phyloP scores from a whole-genome alignment of 2,329 filamentous ascomycete genomes.

The Coleophoma eucalyptorum region DNA sequence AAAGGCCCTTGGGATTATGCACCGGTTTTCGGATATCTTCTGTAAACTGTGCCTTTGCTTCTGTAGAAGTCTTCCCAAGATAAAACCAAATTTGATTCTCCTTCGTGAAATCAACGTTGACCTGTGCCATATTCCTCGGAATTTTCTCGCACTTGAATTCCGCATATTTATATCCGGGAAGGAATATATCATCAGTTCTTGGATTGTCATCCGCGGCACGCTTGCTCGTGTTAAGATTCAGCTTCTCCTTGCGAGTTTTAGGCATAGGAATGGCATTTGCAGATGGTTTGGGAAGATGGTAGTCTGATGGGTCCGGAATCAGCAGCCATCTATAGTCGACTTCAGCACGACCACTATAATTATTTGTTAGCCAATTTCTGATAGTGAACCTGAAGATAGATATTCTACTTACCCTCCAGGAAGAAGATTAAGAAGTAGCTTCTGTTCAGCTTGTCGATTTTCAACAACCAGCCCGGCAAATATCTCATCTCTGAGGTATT shows the following conservation, averaged over 20 bases:
- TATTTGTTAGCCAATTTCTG: too few species aligned
- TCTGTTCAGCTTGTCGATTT: slow-evolving; percentile 73
- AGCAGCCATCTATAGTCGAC: slow-evolving; percentile 83
- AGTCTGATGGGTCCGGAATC: slow-evolving; percentile 67
- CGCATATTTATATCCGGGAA: slow-evolving; percentile 67
- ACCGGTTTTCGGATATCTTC: slow-evolving; percentile 60
- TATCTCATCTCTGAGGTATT: slow-evolving; percentile 79
- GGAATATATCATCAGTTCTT: slow-evolving; percentile 62
- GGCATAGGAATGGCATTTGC: slow-evolving; percentile 69
- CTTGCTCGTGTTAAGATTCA: slow-evolving; percentile 63
- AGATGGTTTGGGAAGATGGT: slow-evolving; percentile 70
- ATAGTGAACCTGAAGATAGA: slow-evolving; percentile 5
- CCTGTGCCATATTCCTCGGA: slow-evolving; percentile 54
- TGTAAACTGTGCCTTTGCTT: slow-evolving; percentile 87
- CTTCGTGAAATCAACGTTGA: slow-evolving; percentile 68
- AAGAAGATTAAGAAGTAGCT: slow-evolving; percentile 74
- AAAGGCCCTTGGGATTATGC: slow-evolving; percentile 68
- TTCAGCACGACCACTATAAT: slow-evolving; percentile 63
- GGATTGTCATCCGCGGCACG: slow-evolving; percentile 58
- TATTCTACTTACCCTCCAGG: slow-evolving; percentile 68
- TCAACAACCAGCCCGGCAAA: slow-evolving; percentile 87
- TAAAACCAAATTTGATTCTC: slow-evolving; percentile 84
- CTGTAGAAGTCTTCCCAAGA: slow-evolving; percentile 79
- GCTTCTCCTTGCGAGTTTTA: slow-evolving; percentile 55
- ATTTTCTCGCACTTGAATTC: slow-evolving; percentile 70